Evolutionary conservation across 2,329 filamentous ascomycete genomes (phyloP).

Genomic region (Fusarium tricinctum): DNA sequence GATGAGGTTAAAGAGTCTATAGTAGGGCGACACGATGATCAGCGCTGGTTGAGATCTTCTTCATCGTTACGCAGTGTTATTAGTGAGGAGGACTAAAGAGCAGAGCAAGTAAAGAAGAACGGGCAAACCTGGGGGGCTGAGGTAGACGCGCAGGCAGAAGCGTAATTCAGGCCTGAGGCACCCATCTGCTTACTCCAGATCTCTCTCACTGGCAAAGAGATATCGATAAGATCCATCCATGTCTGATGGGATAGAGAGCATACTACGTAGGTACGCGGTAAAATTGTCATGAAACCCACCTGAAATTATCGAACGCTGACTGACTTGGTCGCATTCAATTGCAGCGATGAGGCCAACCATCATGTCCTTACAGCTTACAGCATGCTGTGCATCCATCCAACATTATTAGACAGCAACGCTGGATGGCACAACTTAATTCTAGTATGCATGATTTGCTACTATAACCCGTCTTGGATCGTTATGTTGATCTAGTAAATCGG

Average conservation of each 20-base stretch:
- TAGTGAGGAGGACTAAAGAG: background rate
- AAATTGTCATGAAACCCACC: background rate
- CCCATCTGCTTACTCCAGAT: background rate
- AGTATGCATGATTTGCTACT: no score
- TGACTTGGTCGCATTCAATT: background rate
- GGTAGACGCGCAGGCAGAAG: slow-evolving; percentile 14
- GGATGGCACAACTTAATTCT: no score
- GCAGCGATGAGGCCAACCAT: background rate
- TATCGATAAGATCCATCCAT: background rate
- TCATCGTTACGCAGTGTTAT: background rate
- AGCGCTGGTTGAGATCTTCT: background rate
- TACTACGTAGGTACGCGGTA: background rate
- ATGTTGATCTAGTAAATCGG: no score
- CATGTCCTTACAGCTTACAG: background rate
- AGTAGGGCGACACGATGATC: no score
- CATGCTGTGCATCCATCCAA: background rate
- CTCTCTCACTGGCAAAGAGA: background rate
- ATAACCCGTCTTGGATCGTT: no score
- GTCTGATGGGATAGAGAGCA: background rate
- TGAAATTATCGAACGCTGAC: background rate
- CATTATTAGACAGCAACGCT: background rate
- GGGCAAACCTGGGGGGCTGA: background rate
- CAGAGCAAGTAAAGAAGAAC: background rate
- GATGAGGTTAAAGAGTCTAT: no score
- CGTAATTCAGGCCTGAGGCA: slow-evolving; percentile 20